Evolutionary conservation across 176 grass and related monocot species (phyloP), one percentile per base, ranked within the genome.

Genomic region (Triticum urartu): DNA sequence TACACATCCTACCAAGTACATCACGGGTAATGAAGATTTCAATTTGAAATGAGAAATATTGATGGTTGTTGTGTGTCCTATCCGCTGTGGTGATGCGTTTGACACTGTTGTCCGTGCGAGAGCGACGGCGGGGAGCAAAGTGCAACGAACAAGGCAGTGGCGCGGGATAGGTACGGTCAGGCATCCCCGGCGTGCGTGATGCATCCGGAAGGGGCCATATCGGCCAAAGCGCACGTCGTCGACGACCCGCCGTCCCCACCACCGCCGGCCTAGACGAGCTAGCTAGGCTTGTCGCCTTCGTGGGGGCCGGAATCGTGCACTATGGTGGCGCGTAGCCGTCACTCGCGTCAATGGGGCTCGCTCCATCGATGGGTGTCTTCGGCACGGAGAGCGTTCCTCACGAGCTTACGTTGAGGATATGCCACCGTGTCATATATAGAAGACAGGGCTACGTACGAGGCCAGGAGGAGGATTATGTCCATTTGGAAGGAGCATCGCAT

Each of bases 201-300:
- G 47, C 47, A 50, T 15, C 47, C 1, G 13, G 13, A 50, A 13
- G 47, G 13, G 0, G 0, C 4, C 13, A 50, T 50, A 76, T 36
- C 68, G 26, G 60, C 24, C 52, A 84, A 72, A 5, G 17, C 1
- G 17, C 52, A 65, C 68, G 76, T 63, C 82, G 36, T 34, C 60
- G 60, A 3, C 34, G 60, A 3, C 77, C 83, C 77, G 58, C 28
- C 43, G 77, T 3, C 78, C 70, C 88, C 88, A 86, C 88, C 77
- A 62, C 9, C 40, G 0, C 40, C 78, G 84, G 88, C 79, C 28
- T 30, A 30, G 28, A 30, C 28, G 28, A 30, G 28, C 88, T 86
- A 50, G 79, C 83, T 81, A 86, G 64, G 88, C 71, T 83, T 86
- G 83, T 82, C 78, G 72, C 83, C 78, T 26, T 81, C 68, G 10